These are phyloP conservation scores for Leptodermis oblonga DNA, from an alignment of 257 asterid genomes.

Conservation along the genomic window DNA sequence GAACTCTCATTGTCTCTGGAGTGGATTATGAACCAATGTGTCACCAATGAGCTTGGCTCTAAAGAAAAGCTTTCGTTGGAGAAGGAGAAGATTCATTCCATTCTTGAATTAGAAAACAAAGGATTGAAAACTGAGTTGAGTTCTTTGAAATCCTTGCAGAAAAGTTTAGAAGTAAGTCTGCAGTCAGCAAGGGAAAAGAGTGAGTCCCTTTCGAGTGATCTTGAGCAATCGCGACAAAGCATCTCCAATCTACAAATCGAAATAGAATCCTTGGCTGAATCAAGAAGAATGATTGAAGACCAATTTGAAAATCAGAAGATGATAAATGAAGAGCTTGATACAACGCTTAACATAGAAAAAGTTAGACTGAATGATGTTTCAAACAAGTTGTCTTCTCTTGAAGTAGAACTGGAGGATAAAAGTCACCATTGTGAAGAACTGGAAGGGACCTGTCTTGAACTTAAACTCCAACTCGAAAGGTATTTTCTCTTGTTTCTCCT, in stretches of 20 bases:
- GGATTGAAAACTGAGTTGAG: constrained; percentile 43
- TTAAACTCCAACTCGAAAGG: constrained; percentile 92
- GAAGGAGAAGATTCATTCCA: constrained; percentile 44
- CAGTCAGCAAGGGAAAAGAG: constrained; percentile 23
- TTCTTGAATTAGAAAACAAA: constrained; percentile 39
- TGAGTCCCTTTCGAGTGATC: constrained; percentile 28
- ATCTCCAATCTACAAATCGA: constrained; percentile 30
- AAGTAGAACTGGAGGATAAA: constrained; percentile 66
- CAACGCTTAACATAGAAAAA: constrained; percentile 51
- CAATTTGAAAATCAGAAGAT: constrained; percentile 58
- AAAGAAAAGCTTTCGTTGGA: constrained; percentile 47
- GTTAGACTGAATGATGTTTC: constrained; percentile 41
- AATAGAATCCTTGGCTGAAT: constrained; percentile 41
- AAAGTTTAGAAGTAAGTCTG: constrained; percentile 26
- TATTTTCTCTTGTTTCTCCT: constrained; percentile 6
- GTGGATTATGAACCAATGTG: constrained; percentile 31
- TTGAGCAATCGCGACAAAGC: constrained; percentile 30
- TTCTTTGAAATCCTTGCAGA: constrained; percentile 23
- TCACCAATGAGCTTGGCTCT: constrained; percentile 37
- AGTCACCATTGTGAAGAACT: constrained; percentile 59
- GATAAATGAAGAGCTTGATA: constrained; percentile 64
- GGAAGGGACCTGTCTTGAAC: constrained; percentile 77
- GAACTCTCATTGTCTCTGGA: constrained; percentile 30
- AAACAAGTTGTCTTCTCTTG: constrained; percentile 56
- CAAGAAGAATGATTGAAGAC: constrained; percentile 47